These are phyloP conservation scores for Eutypa lata DNA, from an alignment of 2,329 filamentous ascomycete species.

Conservation along the genomic window DNA sequence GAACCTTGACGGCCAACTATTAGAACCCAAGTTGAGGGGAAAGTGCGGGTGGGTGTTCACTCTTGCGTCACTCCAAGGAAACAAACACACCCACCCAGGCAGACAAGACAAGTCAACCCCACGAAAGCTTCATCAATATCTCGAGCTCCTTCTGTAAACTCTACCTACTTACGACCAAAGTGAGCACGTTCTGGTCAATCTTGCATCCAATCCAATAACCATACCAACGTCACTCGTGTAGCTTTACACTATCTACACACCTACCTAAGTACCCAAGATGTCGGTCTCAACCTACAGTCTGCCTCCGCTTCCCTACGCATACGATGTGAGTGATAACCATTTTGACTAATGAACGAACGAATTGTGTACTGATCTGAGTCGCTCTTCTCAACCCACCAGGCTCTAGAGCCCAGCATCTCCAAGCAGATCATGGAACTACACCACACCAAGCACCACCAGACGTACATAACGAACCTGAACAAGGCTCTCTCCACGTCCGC, in stretches of 20 bases:
- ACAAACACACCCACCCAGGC: conserved; percentile 6
- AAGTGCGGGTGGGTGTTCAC: too few relatives aligned
- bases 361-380: neutral
- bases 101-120: too few relatives aligned
- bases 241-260: too few relatives aligned
- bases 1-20: neutral
- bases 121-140: too few relatives aligned
- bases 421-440: conserved; percentile 79
- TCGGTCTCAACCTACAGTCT: conserved; percentile 54
- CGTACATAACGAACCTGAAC: conserved; percentile 76
- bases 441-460: conserved; percentile 75
- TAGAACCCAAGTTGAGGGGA: too few relatives aligned
- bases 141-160: too few relatives aligned
- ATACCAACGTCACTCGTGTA: neutral
- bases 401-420: conserved; percentile 71
- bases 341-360: neutral
- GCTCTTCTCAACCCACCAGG: conserved; percentile 38
- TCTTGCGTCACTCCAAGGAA: too few relatives aligned
- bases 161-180: too few relatives aligned
- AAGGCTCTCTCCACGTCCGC: conserved; percentile 59
- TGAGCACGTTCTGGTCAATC: too few relatives aligned
- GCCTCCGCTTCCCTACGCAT: conserved; percentile 65
- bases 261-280: conserved; percentile 25
- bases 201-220: neutral
- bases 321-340: conserved; percentile 55